Conservation (phyloP, 176 grass and related monocot genomes). For the Musa acuminata region DNA sequence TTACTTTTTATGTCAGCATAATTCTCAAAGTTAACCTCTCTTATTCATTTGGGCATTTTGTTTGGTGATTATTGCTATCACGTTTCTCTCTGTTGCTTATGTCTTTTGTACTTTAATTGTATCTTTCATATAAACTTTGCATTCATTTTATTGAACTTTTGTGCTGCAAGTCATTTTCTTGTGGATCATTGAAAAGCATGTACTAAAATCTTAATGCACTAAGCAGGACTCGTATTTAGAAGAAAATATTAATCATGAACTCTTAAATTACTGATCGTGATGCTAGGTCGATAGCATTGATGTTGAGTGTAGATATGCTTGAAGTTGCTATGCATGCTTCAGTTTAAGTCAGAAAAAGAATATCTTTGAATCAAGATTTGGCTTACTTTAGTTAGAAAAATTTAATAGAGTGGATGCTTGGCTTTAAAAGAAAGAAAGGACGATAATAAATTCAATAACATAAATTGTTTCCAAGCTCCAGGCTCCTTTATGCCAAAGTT, state of each 20-base stretch:
- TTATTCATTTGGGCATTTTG: neutral
- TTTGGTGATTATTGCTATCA: neutral
- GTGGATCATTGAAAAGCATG: neutral
- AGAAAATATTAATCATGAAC: neutral
- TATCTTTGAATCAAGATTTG: neutral
- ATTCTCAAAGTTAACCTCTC: too few species aligned
- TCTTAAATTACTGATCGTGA: neutral
- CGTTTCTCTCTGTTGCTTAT: neutral
- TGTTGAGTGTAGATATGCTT: neutral
- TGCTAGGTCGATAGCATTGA: neutral
- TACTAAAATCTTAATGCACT: neutral
- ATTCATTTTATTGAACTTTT: neutral
- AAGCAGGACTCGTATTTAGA: neutral
- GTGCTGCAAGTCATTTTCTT: neutral
- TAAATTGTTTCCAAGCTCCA: neutral
- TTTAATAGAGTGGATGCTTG: neutral
- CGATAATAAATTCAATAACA: neutral
- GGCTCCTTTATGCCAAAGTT: neutral
- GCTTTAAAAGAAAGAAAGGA: neutral
- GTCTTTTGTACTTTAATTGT: neutral
- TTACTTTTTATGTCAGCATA: too few species aligned
- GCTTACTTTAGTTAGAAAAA: neutral
- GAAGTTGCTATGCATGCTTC: neutral
- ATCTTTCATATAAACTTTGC: neutral
- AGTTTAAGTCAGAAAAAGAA: neutral